phyloP scores from a whole-genome alignment of 495 filamentous ascomycete genomes.

The Penicillium salamii region DNA sequence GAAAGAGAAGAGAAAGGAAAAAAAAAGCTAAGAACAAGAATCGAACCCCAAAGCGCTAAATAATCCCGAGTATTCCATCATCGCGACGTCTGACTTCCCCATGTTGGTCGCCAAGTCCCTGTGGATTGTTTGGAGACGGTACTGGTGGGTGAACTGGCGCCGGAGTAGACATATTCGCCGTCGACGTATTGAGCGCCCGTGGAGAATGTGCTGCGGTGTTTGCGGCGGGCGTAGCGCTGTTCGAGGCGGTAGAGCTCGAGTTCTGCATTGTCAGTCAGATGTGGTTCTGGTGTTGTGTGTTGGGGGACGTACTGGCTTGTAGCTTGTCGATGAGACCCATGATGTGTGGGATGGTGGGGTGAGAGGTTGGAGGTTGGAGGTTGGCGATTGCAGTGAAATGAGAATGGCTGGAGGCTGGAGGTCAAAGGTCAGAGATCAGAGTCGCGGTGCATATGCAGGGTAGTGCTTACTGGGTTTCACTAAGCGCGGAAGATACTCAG shows the following conservation, averaged over 20 bases:
- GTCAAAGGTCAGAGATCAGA: no score
- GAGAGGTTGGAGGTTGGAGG: no score
- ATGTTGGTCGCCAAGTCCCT: conserved; percentile 39
- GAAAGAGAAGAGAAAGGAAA: neutral
- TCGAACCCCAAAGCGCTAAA: conserved; percentile 2
- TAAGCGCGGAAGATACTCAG: no score
- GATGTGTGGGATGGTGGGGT: no score
- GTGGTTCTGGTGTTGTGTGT: neutral
- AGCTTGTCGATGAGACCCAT: conserved; percentile 55
- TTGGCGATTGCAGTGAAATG: no score
- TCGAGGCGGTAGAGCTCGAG: conserved; percentile 90
- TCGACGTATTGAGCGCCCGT: conserved; percentile 85
- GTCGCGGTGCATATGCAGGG: no score
- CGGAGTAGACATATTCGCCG: conserved; percentile 79
- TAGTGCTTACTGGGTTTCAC: no score
- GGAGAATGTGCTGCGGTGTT: conserved; percentile 81
- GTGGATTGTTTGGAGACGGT: conserved; percentile 44
- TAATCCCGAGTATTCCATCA: conserved; percentile 5
- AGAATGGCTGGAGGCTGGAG: no score
- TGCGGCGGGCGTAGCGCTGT: conserved; percentile 84
- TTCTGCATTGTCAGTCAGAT: conserved; percentile 39
- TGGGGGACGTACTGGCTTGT: conserved; percentile 48
- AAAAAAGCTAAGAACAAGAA: neutral
- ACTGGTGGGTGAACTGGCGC: conserved; percentile 36
- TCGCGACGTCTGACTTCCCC: conserved; percentile 32